Base-by-base conservation (phyloP, 495 filamentous ascomycete species). In the Neohortaea acidophila region DNA sequence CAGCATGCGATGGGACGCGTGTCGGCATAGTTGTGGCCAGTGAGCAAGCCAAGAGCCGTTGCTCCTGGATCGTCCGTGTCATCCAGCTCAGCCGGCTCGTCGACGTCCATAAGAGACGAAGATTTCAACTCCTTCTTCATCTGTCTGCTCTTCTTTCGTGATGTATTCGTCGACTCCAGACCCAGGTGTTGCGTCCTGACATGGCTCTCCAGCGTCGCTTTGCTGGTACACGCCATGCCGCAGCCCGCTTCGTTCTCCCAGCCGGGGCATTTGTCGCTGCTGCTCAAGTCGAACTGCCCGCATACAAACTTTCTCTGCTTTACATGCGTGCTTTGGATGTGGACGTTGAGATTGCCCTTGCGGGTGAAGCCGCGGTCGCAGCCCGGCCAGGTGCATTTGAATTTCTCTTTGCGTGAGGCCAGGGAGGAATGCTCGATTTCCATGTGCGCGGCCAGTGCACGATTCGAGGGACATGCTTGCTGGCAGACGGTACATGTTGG, bases 161-260 rank as follows among this genome's bases (percentile, higher is more conserved):
- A 24, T 47, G 49, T n/a, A n/a, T n/a, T n/a, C n/a, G n/a, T n/a
- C n/a, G n/a, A 28, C 55, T 17, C 55, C 23, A 73, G 61, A 3
- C 74, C 73, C 24, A 89, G 51, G 54, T 94, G 85, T 0, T 75
- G 59, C 8, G 71, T 81, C 15, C 81, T 75, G 26, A 91, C 66
- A 46, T 94, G 85, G 32, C 84, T 78, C 58, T 85, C 80, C 0
- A 94, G 63, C 33, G 68, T 73, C n/a, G 67, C 60, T 54, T 84
- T 86, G 42, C 73, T 75, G 18, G 63, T 61, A 44, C 84, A 85
- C 13, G 62, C 62, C 35, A 69, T 66, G 0, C 75, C 78, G 49
- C 85, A 94, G 2, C 77, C 81, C 38, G 67, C 59, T 22, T 69
- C 54, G 19, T 67, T 69, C 39, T 72, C 61, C 79, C 81, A 87